Evolutionary conservation across 2,329 filamentous ascomycete species (phyloP).

Genomic region (Aspergillus sp.): DNA sequence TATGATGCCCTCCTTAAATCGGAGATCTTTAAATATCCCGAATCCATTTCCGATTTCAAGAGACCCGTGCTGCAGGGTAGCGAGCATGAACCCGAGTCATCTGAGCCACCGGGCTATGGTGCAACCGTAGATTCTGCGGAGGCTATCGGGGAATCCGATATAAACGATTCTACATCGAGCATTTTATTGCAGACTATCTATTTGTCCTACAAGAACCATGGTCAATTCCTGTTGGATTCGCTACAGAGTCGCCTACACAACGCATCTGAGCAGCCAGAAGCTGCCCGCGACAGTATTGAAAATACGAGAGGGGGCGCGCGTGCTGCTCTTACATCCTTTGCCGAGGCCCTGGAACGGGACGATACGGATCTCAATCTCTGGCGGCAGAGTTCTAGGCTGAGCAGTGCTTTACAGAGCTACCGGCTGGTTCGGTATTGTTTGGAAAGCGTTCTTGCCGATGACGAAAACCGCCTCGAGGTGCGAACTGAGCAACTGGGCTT

Average conservation of each 20-base stretch:
- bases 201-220: slow-evolving; percentile 90
- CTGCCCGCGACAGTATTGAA: slow-evolving; percentile 7
- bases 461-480: slow-evolving; percentile 49
- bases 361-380: slow-evolving; percentile 57
- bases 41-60: slow-evolving; percentile 76
- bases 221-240: slow-evolving; percentile 78
- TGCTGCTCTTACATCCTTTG: slow-evolving; percentile 46
- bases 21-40: slow-evolving; percentile 87
- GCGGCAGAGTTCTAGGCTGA: slow-evolving; percentile 52
- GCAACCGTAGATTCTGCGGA: slow-evolving; percentile 15
- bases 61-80: slow-evolving; percentile 51
- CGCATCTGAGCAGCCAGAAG: slow-evolving; percentile 9
- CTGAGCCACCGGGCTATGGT: slow-evolving; percentile 34
- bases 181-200: slow-evolving; percentile 84
- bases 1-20: slow-evolving; percentile 81
- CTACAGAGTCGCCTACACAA: slow-evolving; percentile 46
- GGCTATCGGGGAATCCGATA: slow-evolving; percentile 45
- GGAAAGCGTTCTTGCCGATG: slow-evolving; percentile 55
- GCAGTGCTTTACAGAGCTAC: slow-evolving; percentile 49
- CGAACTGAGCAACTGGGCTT: slow-evolving; percentile 51
- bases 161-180: slow-evolving; percentile 66
- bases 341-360: slow-evolving; percentile 56
- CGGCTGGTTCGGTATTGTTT: slow-evolving; percentile 54
- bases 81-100: slow-evolving; percentile 33
- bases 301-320: slow-evolving; percentile 30